phyloP scores from a whole-genome alignment of 2,329 filamentous ascomycete genomes.

The Ophiostoma tasmaniense region DNA sequence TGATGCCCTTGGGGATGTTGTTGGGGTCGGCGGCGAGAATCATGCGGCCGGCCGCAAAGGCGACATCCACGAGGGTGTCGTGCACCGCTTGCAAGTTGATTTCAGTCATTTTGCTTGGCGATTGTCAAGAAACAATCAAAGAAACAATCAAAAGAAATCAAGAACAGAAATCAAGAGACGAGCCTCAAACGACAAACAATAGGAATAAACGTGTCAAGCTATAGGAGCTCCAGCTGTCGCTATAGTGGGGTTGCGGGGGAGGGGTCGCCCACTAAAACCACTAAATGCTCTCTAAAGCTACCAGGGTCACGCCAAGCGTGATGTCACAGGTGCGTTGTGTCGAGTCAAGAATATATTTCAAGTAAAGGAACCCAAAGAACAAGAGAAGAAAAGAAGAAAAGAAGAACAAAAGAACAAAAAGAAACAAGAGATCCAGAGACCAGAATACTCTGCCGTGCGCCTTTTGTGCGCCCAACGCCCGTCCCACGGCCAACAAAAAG shows the following conservation, averaged over 20 bases:
- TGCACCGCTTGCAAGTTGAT: conserved; percentile 54
- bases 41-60: conserved; percentile 56
- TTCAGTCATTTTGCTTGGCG: neutral
- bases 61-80: conserved; percentile 51
- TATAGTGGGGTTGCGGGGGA: conserved; percentile 15
- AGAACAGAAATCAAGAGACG: neutral
- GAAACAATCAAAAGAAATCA: too few relatives aligned
- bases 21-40: conserved; percentile 54
- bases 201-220: neutral
- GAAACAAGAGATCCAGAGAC: too few relatives aligned
- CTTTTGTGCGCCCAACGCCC: too few relatives aligned
- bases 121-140: too few relatives aligned
- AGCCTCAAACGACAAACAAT: neutral
- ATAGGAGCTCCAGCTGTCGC: neutral
- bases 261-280: conserved; percentile 14
- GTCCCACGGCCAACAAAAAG: too few relatives aligned
- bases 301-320: conserved; percentile 10
- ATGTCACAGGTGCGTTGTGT: conserved; percentile 13
- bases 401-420: too few relatives aligned
- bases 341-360: too few relatives aligned
- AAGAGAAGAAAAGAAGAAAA: too few relatives aligned
- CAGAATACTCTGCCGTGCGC: too few relatives aligned
- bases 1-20: conserved; percentile 48
- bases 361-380: too few relatives aligned
- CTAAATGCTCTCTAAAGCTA: neutral